Evolutionary conservation across 2,329 filamentous ascomycete genomes (phyloP).

Genomic region (Fusarium agapanthi): DNA sequence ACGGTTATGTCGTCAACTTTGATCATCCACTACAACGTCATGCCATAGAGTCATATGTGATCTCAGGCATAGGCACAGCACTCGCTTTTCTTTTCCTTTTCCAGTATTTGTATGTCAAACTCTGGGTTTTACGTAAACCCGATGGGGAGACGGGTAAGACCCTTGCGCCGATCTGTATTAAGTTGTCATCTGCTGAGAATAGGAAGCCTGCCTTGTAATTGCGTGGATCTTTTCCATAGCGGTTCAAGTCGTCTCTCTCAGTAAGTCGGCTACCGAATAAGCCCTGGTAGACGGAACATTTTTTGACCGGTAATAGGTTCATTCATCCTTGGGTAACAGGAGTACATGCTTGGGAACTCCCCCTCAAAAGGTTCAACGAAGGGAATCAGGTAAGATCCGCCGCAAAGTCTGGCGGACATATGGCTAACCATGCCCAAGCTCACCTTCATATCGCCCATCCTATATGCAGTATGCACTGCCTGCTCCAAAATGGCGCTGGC

Average conservation of each 20-base stretch:
- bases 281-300: too few relatives aligned
- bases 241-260: constrained; percentile 22
- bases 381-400: constrained; percentile 10
- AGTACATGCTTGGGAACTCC: constrained; percentile 46
- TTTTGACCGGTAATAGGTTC: constrained; percentile 5
- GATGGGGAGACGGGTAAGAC: constrained; percentile 34
- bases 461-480: constrained; percentile 41
- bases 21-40: constrained; percentile 42
- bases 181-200: neutral
- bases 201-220: constrained; percentile 22
- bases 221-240: constrained; percentile 37
- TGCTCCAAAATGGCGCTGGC: constrained; percentile 51
- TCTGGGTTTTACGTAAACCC: constrained; percentile 28
- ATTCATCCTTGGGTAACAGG: constrained; percentile 34
- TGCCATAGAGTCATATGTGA: constrained; percentile 30
- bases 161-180: neutral
- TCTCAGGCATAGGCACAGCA: constrained; percentile 29
- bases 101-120: constrained; percentile 40
- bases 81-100: constrained; percentile 35
- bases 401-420: rapidly evolving
- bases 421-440: constrained; percentile 23
- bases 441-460: constrained; percentile 31
- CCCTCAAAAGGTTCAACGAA: constrained; percentile 27
- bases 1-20: constrained; percentile 47
- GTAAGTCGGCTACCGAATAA: constrained; percentile 1